Evolutionary conservation across 495 filamentous ascomycete species (phyloP).

Genomic region (Aspergillus campestris): DNA sequence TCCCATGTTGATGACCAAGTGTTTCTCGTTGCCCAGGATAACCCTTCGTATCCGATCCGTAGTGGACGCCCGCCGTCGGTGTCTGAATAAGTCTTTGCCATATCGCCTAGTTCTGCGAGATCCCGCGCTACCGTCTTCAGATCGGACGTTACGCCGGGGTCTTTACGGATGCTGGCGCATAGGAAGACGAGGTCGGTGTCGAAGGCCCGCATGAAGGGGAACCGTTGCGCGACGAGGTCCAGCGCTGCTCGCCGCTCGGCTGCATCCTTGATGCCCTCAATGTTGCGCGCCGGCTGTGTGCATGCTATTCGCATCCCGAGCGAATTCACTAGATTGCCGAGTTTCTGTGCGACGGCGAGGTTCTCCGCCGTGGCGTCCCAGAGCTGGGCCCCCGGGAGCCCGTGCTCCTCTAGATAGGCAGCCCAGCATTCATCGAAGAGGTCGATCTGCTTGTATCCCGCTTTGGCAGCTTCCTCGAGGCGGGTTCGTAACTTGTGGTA

Average conservation of each 20-base stretch:
- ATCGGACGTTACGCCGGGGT: constrained; percentile 21
- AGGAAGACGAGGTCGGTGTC: constrained; percentile 28
- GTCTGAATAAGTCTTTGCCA: constrained; percentile 18
- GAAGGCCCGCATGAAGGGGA: constrained; percentile 31
- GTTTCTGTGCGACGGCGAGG: constrained; percentile 17
- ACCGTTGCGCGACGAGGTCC: constrained; percentile 22
- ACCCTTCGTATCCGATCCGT: constrained; percentile 25
- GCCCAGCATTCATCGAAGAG: constrained; percentile 34
- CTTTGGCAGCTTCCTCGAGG: constrained; percentile 21
- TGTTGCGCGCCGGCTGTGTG: constrained; percentile 24
- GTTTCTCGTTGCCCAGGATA: constrained; percentile 57
- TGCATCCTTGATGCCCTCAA: constrained; percentile 23
- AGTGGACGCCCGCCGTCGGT: constrained; percentile 22
- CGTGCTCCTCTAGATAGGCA: constrained; percentile 22
- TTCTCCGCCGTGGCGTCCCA: constrained; percentile 25
- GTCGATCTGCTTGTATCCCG: constrained; percentile 27
- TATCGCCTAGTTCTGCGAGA: constrained; percentile 23
- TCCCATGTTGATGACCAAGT: constrained; percentile 54
- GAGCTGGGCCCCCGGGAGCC: constrained; percentile 13
- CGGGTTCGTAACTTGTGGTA: constrained; percentile 19
- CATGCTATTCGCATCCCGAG: constrained; percentile 25
- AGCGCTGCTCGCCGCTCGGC: constrained; percentile 13
- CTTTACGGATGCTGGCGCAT: constrained; percentile 25
- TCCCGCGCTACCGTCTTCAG: constrained; percentile 21
- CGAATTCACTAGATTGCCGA: constrained; percentile 21